These are phyloP conservation scores for Mycena sp. DNA, from an alignment of 1,284 basidiomycete species.

Conservation along the genomic window DNA sequence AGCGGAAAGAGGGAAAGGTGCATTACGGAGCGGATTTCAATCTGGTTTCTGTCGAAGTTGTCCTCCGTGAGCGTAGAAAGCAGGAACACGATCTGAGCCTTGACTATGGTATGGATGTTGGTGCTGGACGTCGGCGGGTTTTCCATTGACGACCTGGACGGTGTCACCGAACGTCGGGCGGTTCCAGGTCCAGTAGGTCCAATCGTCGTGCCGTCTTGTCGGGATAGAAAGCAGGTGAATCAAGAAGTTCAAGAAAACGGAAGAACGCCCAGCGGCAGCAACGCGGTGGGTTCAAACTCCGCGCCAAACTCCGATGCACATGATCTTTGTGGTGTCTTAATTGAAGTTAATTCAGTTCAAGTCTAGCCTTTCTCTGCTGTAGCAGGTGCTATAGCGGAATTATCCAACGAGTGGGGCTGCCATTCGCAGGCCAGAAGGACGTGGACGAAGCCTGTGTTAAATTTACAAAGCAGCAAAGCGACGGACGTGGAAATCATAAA, in stretches of 20 bases:
- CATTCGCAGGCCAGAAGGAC: too few species aligned
- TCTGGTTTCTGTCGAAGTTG: conserved; percentile 91
- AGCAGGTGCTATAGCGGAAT: too few species aligned
- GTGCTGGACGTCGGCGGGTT: conserved; percentile 60
- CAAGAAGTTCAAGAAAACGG: neutral
- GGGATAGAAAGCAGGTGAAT: neutral
- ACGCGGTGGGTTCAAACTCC: too few species aligned
- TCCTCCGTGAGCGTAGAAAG: conserved; percentile 94
- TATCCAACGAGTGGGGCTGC: too few species aligned
- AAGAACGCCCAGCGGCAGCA: neutral
- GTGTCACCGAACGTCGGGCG: conserved; percentile 77
- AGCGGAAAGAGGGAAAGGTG: conserved; percentile 25
- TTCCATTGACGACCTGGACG: conserved; percentile 78
- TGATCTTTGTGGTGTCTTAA: too few species aligned
- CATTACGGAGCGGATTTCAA: conserved; percentile 91
- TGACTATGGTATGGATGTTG: conserved; percentile 79
- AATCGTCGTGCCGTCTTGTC: conserved; percentile 17
- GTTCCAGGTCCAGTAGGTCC: conserved; percentile 22
- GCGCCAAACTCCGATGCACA: too few species aligned
- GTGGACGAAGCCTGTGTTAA: too few species aligned
- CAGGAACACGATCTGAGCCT: conserved; percentile 92
- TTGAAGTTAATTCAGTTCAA: too few species aligned
- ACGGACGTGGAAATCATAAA: too few species aligned
- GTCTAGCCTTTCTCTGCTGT: too few species aligned
- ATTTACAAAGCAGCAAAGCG: too few species aligned